Evolutionary conservation across 331 rosid genomes (phyloP).

Genomic region (Pyracantha coccinea): DNA sequence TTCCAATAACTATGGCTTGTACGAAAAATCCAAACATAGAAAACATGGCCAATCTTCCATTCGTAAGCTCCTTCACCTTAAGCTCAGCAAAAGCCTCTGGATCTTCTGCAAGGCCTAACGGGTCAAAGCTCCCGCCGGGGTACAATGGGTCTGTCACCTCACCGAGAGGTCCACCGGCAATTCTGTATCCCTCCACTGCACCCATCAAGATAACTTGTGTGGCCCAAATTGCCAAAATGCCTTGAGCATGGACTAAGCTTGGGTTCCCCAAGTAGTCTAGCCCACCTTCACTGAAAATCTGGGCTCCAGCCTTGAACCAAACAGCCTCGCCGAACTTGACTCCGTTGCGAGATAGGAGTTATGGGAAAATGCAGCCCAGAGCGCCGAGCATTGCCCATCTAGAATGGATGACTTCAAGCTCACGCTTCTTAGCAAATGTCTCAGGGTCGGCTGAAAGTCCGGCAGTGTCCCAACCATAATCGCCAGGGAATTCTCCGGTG

Average conservation of each 20-base stretch:
- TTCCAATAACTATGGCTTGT: constrained; percentile 6
- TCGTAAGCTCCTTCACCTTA: no score
- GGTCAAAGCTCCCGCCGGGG: no score
- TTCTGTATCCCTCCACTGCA: background rate
- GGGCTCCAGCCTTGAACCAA: no score
- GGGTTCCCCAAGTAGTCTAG: constrained; percentile 2
- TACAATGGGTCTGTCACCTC: no score
- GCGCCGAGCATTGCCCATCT: no score
- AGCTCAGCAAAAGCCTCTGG: no score
- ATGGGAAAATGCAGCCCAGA: constrained; percentile 6
- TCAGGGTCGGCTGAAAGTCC: constrained; percentile 10
- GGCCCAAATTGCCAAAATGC: constrained; percentile 18
- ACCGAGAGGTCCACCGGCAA: no score
- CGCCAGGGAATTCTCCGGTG: constrained; percentile 10
- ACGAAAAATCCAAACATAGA: constrained; percentile 14
- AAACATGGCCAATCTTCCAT: background rate
- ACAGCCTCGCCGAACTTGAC: background rate
- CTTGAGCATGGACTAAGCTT: constrained; percentile 15
- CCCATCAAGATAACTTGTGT: constrained; percentile 17
- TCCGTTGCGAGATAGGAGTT: constrained; percentile 12
- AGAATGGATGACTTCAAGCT: no score
- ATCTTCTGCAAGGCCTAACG: no score
- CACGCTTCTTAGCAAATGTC: constrained; percentile 7
- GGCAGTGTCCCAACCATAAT: constrained; percentile 20
- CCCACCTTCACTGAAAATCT: no score